A percentile compares a stretch with the other conserved stretches of the same genome.
Evolutionary conservation across 176 grass and related monocot genomes (phyloP).

Genomic region (Cenchrus fungigraminus): DNA sequence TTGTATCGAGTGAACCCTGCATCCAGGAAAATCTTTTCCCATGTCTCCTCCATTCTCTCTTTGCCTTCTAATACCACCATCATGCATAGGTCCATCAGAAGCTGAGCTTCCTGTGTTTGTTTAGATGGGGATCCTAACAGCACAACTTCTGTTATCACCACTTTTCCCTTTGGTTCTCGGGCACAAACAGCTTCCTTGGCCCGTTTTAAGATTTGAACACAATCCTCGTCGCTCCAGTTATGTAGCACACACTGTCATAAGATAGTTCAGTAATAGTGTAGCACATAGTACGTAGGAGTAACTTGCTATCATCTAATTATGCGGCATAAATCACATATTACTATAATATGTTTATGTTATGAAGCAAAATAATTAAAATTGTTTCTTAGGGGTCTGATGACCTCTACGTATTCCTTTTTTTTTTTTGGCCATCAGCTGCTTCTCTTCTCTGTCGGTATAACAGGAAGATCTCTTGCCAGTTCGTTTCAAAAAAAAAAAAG

Average conservation of each 20-base stretch:
- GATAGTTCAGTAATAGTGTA: background rate
- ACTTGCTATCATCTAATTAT: background rate
- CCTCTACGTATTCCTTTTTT: too few species aligned
- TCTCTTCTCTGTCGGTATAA: too few species aligned
- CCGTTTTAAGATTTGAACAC: constrained; percentile 20
- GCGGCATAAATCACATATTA: background rate
- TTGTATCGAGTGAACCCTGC: constrained; percentile 21
- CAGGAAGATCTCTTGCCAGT: too few species aligned
- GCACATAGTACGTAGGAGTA: background rate
- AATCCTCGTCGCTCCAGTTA: constrained; percentile 33
- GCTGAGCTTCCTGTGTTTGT: background rate
- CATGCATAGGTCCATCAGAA: constrained; percentile 9
- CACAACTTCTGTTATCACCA: constrained; percentile 19
- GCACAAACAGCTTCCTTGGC: constrained; percentile 11
- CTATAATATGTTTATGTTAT: background rate
- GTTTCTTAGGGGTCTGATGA: too few species aligned
- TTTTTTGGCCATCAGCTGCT: too few species aligned
- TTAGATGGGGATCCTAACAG: background rate
- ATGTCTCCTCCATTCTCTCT: constrained; percentile 1
- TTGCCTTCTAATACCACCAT: constrained; percentile 3
- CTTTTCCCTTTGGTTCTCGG: constrained; percentile 1
- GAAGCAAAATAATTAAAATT: background rate
- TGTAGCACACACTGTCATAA: constrained; percentile 27
- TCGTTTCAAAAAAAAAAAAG: too few species aligned
- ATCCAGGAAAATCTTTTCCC: background rate